Evolutionary conservation across 1,284 basidiomycete species (phyloP).

Genomic region (Cutaneotrichosporon sp.): DNA sequence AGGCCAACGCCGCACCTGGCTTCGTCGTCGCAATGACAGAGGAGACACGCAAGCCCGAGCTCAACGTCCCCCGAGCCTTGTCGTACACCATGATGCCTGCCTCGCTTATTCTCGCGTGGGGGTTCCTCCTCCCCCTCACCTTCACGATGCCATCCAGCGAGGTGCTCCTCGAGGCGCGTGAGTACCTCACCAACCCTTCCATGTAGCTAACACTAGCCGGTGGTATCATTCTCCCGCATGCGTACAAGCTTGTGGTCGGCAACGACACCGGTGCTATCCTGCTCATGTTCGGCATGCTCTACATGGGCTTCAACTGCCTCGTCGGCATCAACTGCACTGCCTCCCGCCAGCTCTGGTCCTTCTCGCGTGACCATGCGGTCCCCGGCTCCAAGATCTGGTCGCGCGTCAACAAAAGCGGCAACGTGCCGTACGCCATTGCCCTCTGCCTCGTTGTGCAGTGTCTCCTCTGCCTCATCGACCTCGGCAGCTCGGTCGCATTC

Average conservation of each 20-base stretch:
- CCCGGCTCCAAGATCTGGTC: slow-evolving; percentile 23
- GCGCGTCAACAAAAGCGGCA: slow-evolving; percentile 16
- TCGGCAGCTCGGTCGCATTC: slow-evolving; percentile 26
- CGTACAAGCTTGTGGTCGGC: slow-evolving; percentile 23
- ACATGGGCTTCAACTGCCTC: slow-evolving; percentile 26
- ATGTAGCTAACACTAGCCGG: slow-evolving; percentile 4
- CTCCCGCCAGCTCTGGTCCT: slow-evolving; percentile 22
- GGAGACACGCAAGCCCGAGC: slow-evolving; percentile 16
- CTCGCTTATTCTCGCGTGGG: slow-evolving; percentile 19
- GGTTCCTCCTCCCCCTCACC: slow-evolving; percentile 18
- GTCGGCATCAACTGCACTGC: slow-evolving; percentile 24
- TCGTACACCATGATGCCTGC: slow-evolving; percentile 23
- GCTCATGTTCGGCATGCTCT: slow-evolving; percentile 20
- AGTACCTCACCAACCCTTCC: slow-evolving; percentile 8
- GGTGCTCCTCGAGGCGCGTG: slow-evolving; percentile 19
- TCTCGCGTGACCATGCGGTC: slow-evolving; percentile 27
- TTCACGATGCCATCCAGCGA: slow-evolving; percentile 24
- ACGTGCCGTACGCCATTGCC: slow-evolving; percentile 21
- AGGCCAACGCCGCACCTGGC: slow-evolving; percentile 17
- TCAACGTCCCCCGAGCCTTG: slow-evolving; percentile 19
- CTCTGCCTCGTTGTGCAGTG: slow-evolving; percentile 23
- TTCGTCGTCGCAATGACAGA: slow-evolving; percentile 25
- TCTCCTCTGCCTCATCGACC: slow-evolving; percentile 26
- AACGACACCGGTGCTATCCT: slow-evolving; percentile 18
- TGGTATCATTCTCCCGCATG: slow-evolving; percentile 19